These are phyloP conservation scores for Daedaleopsis sinensis DNA, from an alignment of 768 basidiomycete species.

Conservation along the genomic window DNA sequence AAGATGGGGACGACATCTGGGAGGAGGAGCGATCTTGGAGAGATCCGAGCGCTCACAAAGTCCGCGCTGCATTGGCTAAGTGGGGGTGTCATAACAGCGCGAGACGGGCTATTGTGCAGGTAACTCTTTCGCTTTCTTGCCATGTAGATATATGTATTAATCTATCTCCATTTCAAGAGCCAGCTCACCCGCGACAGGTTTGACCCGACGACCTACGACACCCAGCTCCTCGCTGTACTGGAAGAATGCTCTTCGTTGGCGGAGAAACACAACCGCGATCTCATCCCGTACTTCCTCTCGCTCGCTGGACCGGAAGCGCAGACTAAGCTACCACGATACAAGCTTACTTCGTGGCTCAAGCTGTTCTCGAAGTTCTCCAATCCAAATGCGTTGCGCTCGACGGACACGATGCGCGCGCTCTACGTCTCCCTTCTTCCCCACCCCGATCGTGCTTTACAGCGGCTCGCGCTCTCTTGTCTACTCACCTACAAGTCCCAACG, in stretches of 20 bases:
- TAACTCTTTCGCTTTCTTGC: slow-evolving; percentile 17
- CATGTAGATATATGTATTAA: background rate
- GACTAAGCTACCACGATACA: slow-evolving; percentile 55
- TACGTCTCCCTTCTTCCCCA: slow-evolving; percentile 82
- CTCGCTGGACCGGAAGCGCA: slow-evolving; percentile 42
- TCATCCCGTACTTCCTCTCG: slow-evolving; percentile 81
- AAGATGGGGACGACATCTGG: slow-evolving; percentile 39
- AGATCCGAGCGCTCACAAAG: slow-evolving; percentile 70
- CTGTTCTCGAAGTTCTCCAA: slow-evolving; percentile 91
- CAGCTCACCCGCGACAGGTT: slow-evolving; percentile 58
- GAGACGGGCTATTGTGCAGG: slow-evolving; percentile 37
- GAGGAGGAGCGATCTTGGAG: slow-evolving; percentile 80
- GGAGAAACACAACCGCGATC: slow-evolving; percentile 86
- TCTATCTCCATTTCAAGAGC: slow-evolving; percentile 31
- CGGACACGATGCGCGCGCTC: slow-evolving; percentile 62
- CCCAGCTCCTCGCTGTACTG: slow-evolving; percentile 74
- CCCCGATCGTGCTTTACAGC: slow-evolving; percentile 81
- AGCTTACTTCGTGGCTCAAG: slow-evolving; percentile 76
- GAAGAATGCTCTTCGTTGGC: slow-evolving; percentile 70
- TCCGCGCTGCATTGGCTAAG: slow-evolving; percentile 48
- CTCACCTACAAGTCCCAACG: slow-evolving; percentile 77
- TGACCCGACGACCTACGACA: slow-evolving; percentile 76
- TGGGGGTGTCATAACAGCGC: slow-evolving; percentile 46
- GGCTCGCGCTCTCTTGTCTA: slow-evolving; percentile 73
- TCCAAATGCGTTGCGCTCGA: slow-evolving; percentile 83